Conservation (phyloP, 2,329 filamentous ascomycete species). For the Rhytidhysteron rufulum region DNA sequence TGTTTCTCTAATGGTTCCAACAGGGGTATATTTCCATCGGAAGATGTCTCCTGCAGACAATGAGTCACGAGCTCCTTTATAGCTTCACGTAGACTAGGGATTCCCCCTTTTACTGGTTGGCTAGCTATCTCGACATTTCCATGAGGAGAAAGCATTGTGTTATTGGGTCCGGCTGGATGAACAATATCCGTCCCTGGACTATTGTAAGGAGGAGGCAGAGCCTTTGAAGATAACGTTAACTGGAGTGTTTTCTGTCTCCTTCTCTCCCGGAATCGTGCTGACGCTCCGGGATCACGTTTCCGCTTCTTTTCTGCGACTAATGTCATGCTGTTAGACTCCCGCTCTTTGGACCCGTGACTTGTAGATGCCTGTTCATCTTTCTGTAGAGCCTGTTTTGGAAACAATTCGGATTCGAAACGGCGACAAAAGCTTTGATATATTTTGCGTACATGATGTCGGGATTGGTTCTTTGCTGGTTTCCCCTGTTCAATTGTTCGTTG, state of each 20-base stretch:
- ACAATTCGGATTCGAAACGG: conserved; percentile 16
- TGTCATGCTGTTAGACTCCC: neutral
- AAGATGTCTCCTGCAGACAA: too few relatives aligned
- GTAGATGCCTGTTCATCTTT: neutral
- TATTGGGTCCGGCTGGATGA: neutral
- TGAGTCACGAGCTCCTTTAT: neutral
- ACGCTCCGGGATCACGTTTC: conserved; percentile 4
- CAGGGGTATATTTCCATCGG: too few relatives aligned
- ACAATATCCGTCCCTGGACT: conserved; percentile 49
- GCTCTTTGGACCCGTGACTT: neutral
- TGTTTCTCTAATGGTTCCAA: too few relatives aligned
- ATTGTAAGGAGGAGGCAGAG: conserved; percentile 64
- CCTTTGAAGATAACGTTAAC: conserved; percentile 59
- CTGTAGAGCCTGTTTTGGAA: neutral
- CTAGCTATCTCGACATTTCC: too few relatives aligned
- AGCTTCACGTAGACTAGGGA: neutral
- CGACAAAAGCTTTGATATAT: conserved; percentile 21
- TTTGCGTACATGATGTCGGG: conserved; percentile 15
- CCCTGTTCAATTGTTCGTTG: conserved; percentile 11
- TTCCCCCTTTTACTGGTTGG: neutral
- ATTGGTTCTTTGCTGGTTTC: conserved; percentile 1
- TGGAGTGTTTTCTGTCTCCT: conserved; percentile 55
- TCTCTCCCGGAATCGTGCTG: neutral
- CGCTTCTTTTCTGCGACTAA: conserved; percentile 1
- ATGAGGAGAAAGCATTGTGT: too few relatives aligned